Conservation (phyloP, 2,329 filamentous ascomycete genomes). For the Exophiala oligosperma region DNA sequence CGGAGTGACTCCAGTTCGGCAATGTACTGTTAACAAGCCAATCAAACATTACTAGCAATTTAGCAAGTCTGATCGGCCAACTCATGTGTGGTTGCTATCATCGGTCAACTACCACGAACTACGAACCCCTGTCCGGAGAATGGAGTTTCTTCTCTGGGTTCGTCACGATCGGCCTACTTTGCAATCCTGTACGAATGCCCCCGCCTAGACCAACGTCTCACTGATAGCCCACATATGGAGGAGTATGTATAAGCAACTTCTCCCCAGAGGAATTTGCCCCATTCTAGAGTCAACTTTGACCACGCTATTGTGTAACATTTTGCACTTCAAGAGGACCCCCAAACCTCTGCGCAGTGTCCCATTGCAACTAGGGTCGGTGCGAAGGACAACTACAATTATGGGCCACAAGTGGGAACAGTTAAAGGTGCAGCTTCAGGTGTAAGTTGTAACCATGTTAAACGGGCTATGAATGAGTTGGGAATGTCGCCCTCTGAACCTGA, state of each 20-base stretch:
- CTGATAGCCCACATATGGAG: too few species aligned
- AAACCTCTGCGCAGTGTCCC: too few species aligned
- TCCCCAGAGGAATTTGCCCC: conserved; percentile 12
- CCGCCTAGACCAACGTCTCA: conserved; percentile 1
- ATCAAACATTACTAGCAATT: neutral
- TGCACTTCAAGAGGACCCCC: neutral
- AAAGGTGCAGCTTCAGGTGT: conserved; percentile 18
- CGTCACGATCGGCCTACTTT: conserved; percentile 13
- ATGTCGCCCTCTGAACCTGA: neutral
- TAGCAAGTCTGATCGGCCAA: neutral
- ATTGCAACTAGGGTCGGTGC: neutral
- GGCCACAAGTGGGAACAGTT: conserved; percentile 14
- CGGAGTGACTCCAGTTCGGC: neutral
- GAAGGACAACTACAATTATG: conserved; percentile 1
- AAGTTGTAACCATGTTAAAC: neutral
- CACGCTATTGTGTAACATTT: conserved; percentile 7
- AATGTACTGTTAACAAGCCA: neutral
- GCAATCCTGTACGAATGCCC: neutral
- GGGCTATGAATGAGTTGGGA: neutral
- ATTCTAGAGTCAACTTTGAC: conserved; percentile 1
- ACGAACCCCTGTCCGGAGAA: too few species aligned
- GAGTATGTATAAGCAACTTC: conserved; percentile 14
- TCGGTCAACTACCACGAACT: neutral
- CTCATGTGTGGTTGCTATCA: neutral
- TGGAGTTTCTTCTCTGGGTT: neutral